Conservation (phyloP, 2,329 filamentous ascomycete species). For the Hypoxylon sp. region DNA sequence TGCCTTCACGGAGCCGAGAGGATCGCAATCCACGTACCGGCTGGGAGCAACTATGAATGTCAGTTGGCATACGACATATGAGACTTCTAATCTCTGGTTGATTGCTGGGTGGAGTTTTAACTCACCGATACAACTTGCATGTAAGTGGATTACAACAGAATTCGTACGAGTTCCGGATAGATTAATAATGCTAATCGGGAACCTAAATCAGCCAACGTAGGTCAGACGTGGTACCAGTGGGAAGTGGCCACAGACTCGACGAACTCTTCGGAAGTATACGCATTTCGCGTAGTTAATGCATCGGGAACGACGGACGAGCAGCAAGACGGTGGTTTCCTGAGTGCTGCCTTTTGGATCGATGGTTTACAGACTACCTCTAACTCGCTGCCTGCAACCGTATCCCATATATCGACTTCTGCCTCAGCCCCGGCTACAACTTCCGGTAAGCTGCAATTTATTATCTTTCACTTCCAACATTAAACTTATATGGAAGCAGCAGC, state of each 20-base stretch:
- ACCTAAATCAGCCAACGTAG: slow-evolving; percentile 44
- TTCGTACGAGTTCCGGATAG: neutral
- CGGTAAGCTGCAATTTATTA: slow-evolving; percentile 5
- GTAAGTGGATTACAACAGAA: slow-evolving; percentile 34
- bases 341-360: slow-evolving; percentile 46
- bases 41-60: slow-evolving; percentile 47
- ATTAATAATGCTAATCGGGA: neutral
- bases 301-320: slow-evolving; percentile 38
- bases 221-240: slow-evolving; percentile 47
- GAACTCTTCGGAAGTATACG: slow-evolving; percentile 48
- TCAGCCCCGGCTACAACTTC: slow-evolving; percentile 22
- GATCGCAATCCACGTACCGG: slow-evolving; percentile 39
- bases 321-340: slow-evolving; percentile 44
- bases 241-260: slow-evolving; percentile 46
- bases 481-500: slow-evolving; percentile 29
- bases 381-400: slow-evolving; percentile 24
- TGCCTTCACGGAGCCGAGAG: slow-evolving; percentile 43
- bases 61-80: slow-evolving; percentile 46
- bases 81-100: slow-evolving; percentile 49
- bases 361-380: slow-evolving; percentile 25
- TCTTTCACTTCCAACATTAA: neutral
- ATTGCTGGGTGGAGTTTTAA: slow-evolving; percentile 45
- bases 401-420: slow-evolving; percentile 40
- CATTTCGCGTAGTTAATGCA: slow-evolving; percentile 47
- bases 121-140: slow-evolving; percentile 44